Evolutionary conservation across 768 basidiomycete species (phyloP), one percentile per base, ranked within the genome.

Genomic region (Suillus spraguei): DNA sequence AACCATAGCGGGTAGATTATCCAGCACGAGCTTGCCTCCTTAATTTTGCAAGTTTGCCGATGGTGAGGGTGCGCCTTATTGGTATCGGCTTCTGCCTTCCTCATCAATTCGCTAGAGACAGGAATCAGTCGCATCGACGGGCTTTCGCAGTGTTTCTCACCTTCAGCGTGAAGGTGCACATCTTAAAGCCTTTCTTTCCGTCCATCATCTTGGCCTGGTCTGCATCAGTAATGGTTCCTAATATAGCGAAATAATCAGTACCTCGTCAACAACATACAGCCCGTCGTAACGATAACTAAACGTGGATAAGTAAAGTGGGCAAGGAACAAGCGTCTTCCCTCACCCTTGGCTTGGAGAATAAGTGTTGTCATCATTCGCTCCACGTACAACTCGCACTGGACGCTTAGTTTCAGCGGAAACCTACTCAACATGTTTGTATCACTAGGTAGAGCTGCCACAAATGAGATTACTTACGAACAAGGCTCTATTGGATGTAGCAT

Each of bases 331-430:
- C 17, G 7, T 11, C 1, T 28, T 47, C 32, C 28, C 69, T 65
- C 47, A 77, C 76, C 74, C 76, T 22, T 22, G 13, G 1, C 22
- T 0, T 0, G 74, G 74, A 5, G 76, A 47, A 41, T 71, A 75
- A 58, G 20, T 32, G 42, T 52, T 72, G 1, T n/a, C 4, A 0
- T 36, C 13, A 22, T 53, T 69, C 32, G 28, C 67, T 28, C 80
- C 80, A n/a, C 80, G 71, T 35, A 79, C 50, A 13, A 81, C 80
- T 49, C 80, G 75, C 1, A 81, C 77, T 0, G 78, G 79, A 20
- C 67, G 69, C 38, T 63, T 68, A 1, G 70, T 78, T 20, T 60
- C 0, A 22, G 2, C 60, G 5, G 80, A 80, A 13, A 75, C 55
- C 76, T 80, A 49, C 17, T 55, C 24, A 16, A 56, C 14, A 46